These are phyloP conservation scores for Acanthamoeba triangularis DNA, from an alignment of 208 protist genomes.

Conservation along the genomic window DNA sequence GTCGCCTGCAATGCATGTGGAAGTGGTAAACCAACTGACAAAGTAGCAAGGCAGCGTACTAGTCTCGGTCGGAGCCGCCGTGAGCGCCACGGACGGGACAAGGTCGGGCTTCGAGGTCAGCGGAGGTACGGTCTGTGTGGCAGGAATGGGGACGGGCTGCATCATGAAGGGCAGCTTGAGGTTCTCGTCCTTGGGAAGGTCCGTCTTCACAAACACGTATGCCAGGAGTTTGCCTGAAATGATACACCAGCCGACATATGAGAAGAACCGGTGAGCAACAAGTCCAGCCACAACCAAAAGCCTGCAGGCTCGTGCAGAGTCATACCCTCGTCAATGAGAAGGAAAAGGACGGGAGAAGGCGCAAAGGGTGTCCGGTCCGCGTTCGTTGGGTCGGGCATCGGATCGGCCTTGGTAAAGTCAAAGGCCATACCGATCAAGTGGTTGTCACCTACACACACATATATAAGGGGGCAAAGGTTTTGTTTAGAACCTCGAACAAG, in stretches of 20 bases:
- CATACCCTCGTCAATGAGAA: conserved; percentile 47
- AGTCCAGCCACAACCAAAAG: neutral
- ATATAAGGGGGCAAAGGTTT: neutral
- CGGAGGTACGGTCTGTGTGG: neutral
- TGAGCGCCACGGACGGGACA: neutral
- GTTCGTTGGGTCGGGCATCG: conserved; percentile 44
- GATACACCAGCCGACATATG: neutral
- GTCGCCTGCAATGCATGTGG: neutral
- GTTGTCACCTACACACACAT: neutral
- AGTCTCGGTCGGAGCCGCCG: neutral
- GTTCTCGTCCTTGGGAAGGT: conserved; percentile 34
- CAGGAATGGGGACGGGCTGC: neutral
- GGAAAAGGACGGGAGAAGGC: conserved; percentile 18
- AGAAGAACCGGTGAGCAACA: neutral
- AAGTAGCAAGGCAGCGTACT: neutral
- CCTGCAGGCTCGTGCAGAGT: neutral
- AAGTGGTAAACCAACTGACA: neutral
- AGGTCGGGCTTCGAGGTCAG: neutral
- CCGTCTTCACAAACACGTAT: conserved; percentile 59
- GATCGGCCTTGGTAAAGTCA: conserved; percentile 1
- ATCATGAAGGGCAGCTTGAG: conserved; percentile 67
- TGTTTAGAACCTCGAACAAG: neutral
- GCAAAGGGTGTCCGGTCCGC: conserved; percentile 57
- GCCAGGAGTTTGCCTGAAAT: conserved; percentile 1
- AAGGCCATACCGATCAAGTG: conserved; percentile 41